These are phyloP conservation scores for Aspergillus candidus DNA, from an alignment of 2,329 filamentous ascomycete genomes.

Conservation along the genomic window DNA sequence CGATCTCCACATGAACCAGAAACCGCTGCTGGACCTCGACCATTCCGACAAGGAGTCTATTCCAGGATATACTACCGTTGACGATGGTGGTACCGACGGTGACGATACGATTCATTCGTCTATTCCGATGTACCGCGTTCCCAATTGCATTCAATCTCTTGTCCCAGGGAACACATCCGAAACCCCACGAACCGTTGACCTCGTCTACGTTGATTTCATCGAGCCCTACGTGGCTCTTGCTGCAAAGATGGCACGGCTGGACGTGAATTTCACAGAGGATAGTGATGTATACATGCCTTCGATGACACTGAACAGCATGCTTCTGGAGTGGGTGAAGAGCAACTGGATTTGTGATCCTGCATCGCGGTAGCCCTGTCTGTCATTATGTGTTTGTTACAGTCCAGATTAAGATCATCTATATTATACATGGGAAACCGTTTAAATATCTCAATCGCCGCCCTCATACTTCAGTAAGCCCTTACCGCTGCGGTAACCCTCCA, in stretches of 20 bases:
- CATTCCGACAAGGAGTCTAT: constrained; percentile 38
- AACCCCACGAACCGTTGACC: constrained; percentile 67
- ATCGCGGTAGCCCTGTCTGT: not conserved
- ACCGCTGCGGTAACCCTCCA: constrained; percentile 76
- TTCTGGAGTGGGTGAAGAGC: constrained; percentile 54
- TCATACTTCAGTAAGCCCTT: constrained; percentile 88
- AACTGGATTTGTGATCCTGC: constrained; percentile 45
- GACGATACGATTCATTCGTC: constrained; percentile 81
- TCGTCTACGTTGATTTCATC: constrained; percentile 90
- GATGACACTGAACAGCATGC: constrained; percentile 51
- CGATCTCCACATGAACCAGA: constrained; percentile 19
- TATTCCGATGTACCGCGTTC: constrained; percentile 68
- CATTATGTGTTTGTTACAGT: not conserved
- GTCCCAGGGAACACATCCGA: constrained; percentile 39
- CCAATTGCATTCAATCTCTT: constrained; percentile 75
- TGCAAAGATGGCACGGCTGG: constrained; percentile 55
- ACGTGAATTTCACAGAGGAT: constrained; percentile 44
- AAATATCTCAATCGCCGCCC: constrained; percentile 28
- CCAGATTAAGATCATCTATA: constrained; percentile 4
- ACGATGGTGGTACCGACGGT: constrained; percentile 75
- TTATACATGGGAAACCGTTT: constrained; percentile 9
- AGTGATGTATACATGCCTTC: constrained; percentile 49
- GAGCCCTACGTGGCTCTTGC: constrained; percentile 74
- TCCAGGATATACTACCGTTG: constrained; percentile 81
- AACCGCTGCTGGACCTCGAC: constrained; percentile 16